These are phyloP conservation scores for Candida nemodendra DNA, from an alignment of 805 yeast genomes.

Conservation along the genomic window DNA sequence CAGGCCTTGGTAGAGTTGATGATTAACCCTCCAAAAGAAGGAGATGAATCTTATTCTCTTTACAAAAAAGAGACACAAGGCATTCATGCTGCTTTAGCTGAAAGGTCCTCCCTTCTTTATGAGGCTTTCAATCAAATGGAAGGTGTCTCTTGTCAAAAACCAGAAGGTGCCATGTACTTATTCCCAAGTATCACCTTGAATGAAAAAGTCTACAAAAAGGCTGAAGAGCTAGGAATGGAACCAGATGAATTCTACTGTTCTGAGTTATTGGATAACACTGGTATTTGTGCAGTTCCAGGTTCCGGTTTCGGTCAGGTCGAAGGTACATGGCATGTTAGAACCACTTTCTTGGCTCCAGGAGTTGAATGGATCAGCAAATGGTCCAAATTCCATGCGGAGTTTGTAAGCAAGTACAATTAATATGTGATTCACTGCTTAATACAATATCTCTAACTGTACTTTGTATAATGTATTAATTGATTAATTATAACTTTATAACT, in stretches of 20 bases:
- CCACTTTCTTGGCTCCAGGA: constrained; percentile 96
- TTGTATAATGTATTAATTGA: too few relatives aligned
- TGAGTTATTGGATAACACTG: constrained; percentile 79
- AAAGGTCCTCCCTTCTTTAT: constrained; percentile 64
- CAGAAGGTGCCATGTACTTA: constrained; percentile 97
- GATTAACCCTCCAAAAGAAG: constrained; percentile 85
- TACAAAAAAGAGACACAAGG: constrained; percentile 61
- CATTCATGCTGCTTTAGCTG: constrained; percentile 60
- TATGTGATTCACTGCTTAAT: too few relatives aligned
- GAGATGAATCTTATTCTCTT: constrained; percentile 69
- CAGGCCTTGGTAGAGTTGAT: constrained; percentile 91
- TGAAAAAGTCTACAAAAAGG: constrained; percentile 58
- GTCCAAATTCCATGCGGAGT: constrained; percentile 73
- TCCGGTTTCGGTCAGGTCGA: constrained; percentile 93
- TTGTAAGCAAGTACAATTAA: constrained; percentile 56
- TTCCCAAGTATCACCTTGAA: constrained; percentile 79
- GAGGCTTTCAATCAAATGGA: constrained; percentile 74
- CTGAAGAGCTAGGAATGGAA: constrained; percentile 51
- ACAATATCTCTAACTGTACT: too few relatives aligned
- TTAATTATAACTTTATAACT: too few relatives aligned
- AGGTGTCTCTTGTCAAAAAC: constrained; percentile 81
- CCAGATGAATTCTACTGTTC: constrained; percentile 91
- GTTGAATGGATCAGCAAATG: constrained; percentile 81
- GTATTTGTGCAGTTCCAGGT: constrained; percentile 97
- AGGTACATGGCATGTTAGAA: constrained; percentile 90